phyloP scores from a whole-genome alignment of 495 filamentous ascomycete genomes.

The Penicilliopsis zonata region DNA sequence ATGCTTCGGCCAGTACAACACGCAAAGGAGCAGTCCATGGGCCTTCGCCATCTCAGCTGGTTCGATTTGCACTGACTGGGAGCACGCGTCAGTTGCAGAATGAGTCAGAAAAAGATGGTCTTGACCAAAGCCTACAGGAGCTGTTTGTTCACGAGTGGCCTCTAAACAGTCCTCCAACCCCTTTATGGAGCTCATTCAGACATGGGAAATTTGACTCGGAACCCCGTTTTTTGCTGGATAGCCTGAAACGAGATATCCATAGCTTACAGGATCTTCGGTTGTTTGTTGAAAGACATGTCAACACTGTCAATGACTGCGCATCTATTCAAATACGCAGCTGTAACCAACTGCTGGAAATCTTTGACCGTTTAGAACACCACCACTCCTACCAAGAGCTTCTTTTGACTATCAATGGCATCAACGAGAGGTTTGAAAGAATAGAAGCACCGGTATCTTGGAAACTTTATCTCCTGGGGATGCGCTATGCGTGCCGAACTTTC shows the following conservation, averaged over 20 bases:
- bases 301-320: conserved; percentile 1
- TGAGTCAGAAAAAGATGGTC: not conserved
- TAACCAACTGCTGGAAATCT: not conserved
- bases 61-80: conserved; percentile 19
- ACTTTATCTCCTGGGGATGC: conserved; percentile 12
- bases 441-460: conserved; percentile 1
- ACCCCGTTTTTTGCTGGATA: too few relatives aligned
- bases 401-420: conserved; percentile 14
- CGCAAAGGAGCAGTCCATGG: conserved; percentile 3
- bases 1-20: conserved; percentile 1
- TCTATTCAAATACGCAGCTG: conserved; percentile 4
- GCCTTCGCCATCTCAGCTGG: conserved; percentile 17
- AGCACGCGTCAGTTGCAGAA: conserved; percentile 4
- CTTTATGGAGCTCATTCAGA: conserved; percentile 13
- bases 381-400: conserved; percentile 17
- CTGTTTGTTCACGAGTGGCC: conserved; percentile 17
- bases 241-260: too few relatives aligned
- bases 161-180: conserved; percentile 6
- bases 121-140: conserved; percentile 5
- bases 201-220: too few relatives aligned
- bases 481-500: conserved; percentile 18
- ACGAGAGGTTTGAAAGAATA: conserved; percentile 12
- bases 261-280: conserved; percentile 4
- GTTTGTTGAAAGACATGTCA: conserved; percentile 12
- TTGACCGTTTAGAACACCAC: conserved; percentile 8